A percentile compares a stretch with the other conserved stretches of the same genome.
phyloP scores from a whole-genome alignment of 129 eudicot species.

The Pittosporum tobira region DNA sequence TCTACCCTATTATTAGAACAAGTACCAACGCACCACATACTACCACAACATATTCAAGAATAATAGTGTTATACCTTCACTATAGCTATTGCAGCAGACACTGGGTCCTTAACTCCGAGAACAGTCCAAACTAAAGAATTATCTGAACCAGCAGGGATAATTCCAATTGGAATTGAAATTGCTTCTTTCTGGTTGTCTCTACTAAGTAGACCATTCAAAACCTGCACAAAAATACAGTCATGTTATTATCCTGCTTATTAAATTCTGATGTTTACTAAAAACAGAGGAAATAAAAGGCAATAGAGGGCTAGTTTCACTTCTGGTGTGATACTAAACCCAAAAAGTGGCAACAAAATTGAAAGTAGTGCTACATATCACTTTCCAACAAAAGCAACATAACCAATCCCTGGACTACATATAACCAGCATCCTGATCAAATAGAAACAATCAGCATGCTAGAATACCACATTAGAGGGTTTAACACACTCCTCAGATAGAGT shows the following conservation, averaged over 20 bases:
- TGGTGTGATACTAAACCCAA: too few relatives aligned
- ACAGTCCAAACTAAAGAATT: slow-evolving; percentile 99
- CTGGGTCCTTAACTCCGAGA: slow-evolving; percentile 88
- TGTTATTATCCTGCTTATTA: slow-evolving; percentile 8
- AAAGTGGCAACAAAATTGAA: too few relatives aligned
- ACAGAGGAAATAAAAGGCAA: too few relatives aligned
- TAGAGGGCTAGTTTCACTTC: too few relatives aligned
- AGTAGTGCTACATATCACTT: too few relatives aligned
- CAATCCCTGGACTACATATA: too few relatives aligned
- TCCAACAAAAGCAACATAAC: too few relatives aligned
- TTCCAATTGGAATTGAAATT: slow-evolving; percentile 88
- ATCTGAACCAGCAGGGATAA: slow-evolving; percentile 98
- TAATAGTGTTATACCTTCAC: slow-evolving; percentile 58
- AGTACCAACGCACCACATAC: slow-evolving; percentile 6
- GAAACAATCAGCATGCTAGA: background rate
- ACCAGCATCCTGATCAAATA: too few relatives aligned
- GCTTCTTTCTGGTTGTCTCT: slow-evolving; percentile 95
- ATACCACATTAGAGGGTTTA: background rate
- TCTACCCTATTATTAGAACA: too few relatives aligned
- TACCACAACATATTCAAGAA: background rate
- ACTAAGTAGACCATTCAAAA: slow-evolving; percentile 83
- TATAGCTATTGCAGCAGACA: slow-evolving; percentile 91
- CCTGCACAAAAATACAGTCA: too few relatives aligned
- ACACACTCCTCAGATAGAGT: background rate
- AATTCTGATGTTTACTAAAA: background rate